Base-by-base conservation (phyloP, 2,329 filamentous ascomycete species). In the Microsporum audouinii region DNA sequence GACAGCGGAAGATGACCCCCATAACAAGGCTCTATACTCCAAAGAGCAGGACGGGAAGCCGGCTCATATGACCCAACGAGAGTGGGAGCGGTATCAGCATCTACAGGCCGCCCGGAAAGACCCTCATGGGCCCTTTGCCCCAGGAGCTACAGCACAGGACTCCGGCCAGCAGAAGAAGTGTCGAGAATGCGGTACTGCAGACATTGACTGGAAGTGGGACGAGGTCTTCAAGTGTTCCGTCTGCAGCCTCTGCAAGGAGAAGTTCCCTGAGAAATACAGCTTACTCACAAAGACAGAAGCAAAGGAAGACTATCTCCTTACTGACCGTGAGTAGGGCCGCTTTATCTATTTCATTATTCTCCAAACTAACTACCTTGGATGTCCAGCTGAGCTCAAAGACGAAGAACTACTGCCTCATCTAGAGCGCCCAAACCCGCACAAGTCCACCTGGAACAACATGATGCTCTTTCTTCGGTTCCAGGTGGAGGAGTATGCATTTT, bases 391-490 rank as follows among this genome's bases (percentile, higher is more conserved):
- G 73, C 81, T 99, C n/a, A 87, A 88, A 68, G 94, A 99, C 69
- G 82, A 85, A 61, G 88, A 91, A 14, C 79, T 99, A 1, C 80
- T 99, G 0, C 92, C 92, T 0, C 91, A 95, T 72, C 80, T 99
- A 6, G 88, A 88, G 60, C 86, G 87, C 38, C 92, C 94, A 0
- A 99, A 99, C 68, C 94, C 94, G 0, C 94, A 96, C 76, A 96
- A 96, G 72, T 85, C 88, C 0, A 91, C 91, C 62, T 99, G 91
- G 89, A 91, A 96, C 73, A 90, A 95, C 78, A 99, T 99, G 94
- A 96, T 96, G 87, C 82, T 99, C 1, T 99, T 94, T 71, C 79
- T 99, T 27, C 87, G 94, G 0, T 95, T 85, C 63, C 94, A 99
- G 71, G 89, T 99, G 1, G 94, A 99, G 71, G 90, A 91, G 61